A percentile compares a stretch with the other conserved stretches of the same genome.
Conservation (phyloP, 345 rosid genomes). For the Gossypium ekmanianum region DNA sequence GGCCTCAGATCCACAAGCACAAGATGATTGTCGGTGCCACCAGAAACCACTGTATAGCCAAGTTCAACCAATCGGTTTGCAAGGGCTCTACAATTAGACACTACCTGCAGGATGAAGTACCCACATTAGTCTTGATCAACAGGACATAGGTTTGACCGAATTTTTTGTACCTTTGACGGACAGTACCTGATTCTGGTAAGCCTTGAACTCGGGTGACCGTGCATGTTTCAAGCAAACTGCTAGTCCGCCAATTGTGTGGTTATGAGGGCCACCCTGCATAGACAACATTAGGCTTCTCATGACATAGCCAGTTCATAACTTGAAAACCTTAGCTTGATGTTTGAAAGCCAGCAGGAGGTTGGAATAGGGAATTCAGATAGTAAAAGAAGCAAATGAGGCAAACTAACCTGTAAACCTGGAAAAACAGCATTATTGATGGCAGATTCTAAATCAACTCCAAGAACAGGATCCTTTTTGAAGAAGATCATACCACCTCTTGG, state of each 20-base stretch:
- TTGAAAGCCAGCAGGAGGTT: neutral
- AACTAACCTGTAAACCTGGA: constrained; percentile 82
- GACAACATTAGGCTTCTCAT: neutral
- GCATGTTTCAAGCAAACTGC: constrained; percentile 91
- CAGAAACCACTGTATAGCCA: constrained; percentile 82
- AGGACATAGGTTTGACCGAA: neutral
- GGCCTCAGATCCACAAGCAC: constrained; percentile 91
- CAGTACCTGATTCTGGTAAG: constrained; percentile 72
- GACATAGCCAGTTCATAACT: neutral
- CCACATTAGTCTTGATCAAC: neutral
- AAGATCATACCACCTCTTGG: constrained; percentile 99
- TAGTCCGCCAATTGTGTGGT: constrained; percentile 89
- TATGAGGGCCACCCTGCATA: constrained; percentile 93
- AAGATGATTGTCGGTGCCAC: constrained; percentile 89
- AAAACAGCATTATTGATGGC: constrained; percentile 94
- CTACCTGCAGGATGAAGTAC: constrained; percentile 45
- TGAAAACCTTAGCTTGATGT: neutral
- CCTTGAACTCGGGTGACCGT: constrained; percentile 61
- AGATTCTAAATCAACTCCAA: constrained; percentile 76
- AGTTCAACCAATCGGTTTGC: constrained; percentile 66
- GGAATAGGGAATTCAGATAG: neutral
- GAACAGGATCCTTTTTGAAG: constrained; percentile 70
- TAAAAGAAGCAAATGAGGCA: neutral
- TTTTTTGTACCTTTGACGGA: neutral
- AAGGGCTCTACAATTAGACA: constrained; percentile 73